Evolutionary conservation across 2,329 filamentous ascomycete species (phyloP).

Genomic region (Pseudogymnoascus sp.): DNA sequence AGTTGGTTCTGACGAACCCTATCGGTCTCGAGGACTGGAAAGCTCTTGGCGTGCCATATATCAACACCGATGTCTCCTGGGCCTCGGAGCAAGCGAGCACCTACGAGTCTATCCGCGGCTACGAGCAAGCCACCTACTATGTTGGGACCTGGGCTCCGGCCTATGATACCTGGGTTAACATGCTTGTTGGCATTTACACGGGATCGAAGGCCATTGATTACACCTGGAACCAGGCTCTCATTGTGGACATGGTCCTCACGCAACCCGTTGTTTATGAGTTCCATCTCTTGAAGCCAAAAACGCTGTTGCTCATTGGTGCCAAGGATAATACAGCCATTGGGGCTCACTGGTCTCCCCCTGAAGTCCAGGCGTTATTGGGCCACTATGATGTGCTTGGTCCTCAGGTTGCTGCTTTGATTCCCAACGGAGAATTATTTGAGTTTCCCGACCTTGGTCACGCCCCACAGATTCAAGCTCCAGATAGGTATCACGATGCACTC

Average conservation of each 20-base stretch:
- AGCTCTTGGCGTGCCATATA: slow-evolving; percentile 40
- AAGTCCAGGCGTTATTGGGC: slow-evolving; percentile 36
- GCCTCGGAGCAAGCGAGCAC: slow-evolving; percentile 33
- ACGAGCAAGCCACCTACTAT: slow-evolving; percentile 43
- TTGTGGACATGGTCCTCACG: slow-evolving; percentile 48
- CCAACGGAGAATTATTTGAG: slow-evolving; percentile 34
- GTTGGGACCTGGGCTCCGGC: slow-evolving; percentile 38
- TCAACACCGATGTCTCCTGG: slow-evolving; percentile 34
- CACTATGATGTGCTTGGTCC: slow-evolving; percentile 40
- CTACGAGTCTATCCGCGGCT: slow-evolving; percentile 37
- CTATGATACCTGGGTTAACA: slow-evolving; percentile 48
- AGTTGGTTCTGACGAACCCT: slow-evolving; percentile 43
- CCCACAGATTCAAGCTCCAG: slow-evolving; percentile 42
- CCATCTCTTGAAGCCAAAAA: slow-evolving; percentile 35
- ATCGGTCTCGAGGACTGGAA: slow-evolving; percentile 25
- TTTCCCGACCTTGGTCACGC: slow-evolving; percentile 41
- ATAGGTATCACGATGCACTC: slow-evolving; percentile 35
- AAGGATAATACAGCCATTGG: slow-evolving; percentile 35
- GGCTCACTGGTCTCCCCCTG: slow-evolving; percentile 15
- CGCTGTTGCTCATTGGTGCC: slow-evolving; percentile 42
- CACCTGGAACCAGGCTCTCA: slow-evolving; percentile 40
- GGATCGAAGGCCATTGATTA: slow-evolving; percentile 36
- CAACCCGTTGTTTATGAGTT: slow-evolving; percentile 45
- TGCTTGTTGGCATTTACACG: slow-evolving; percentile 45
- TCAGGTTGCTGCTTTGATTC: slow-evolving; percentile 34